Conservation (phyloP, 306 rosid species). For the Inga laurina region DNA sequence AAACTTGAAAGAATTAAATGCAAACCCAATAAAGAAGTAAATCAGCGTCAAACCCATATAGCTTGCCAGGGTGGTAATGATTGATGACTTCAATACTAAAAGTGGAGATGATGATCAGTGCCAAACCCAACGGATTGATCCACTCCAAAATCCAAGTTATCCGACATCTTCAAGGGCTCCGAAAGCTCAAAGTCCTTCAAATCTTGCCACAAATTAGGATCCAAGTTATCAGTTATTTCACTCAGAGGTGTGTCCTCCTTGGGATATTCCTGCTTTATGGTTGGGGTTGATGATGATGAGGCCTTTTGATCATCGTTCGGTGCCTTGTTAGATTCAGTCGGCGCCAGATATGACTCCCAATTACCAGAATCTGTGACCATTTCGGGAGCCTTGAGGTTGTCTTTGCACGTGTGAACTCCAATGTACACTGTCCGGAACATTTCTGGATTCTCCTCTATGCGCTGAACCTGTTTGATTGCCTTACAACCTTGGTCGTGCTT, state of each 20-base stretch:
- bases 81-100: not conserved
- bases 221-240: constrained; percentile 43
- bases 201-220: constrained; percentile 51
- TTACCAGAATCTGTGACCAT: constrained; percentile 37
- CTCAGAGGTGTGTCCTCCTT: constrained; percentile 43
- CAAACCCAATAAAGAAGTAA: constrained; percentile 3
- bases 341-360: constrained; percentile 25
- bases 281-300: not conserved
- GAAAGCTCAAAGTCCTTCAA: constrained; percentile 54
- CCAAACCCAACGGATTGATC: constrained; percentile 39
- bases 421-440: constrained; percentile 63
- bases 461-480: constrained; percentile 82
- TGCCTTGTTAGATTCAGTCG: constrained; percentile 28
- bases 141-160: constrained; percentile 37
- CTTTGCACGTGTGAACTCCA: constrained; percentile 71
- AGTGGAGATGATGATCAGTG: not conserved
- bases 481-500: constrained; percentile 70
- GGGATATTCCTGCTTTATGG: constrained; percentile 42
- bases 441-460: constrained; percentile 45
- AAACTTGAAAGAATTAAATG: not conserved
- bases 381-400: constrained; percentile 44
- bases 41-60: not conserved
- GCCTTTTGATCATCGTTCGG: not conserved
- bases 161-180: constrained; percentile 25
- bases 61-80: not conserved